Conservation (phyloP, 208 protist species). For the Naegleria lovaniensis region DNA sequence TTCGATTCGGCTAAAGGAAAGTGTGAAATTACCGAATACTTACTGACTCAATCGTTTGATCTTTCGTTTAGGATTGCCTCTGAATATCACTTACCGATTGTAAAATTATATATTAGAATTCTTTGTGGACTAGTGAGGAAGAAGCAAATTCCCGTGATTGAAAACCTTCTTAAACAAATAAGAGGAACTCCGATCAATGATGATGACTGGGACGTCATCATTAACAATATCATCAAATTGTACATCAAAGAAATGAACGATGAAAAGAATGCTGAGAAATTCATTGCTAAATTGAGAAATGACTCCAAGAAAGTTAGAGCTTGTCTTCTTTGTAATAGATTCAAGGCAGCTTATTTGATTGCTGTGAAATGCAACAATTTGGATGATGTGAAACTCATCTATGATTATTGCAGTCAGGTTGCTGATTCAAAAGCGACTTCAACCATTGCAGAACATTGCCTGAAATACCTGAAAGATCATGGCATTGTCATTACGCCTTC, state of each 20-base stretch:
- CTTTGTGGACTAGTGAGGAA: not conserved
- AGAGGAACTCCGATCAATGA: not conserved
- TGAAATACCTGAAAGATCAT: not conserved
- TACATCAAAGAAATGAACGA: not conserved
- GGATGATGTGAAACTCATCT: not conserved
- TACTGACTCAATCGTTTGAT: not conserved
- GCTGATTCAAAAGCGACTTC: not conserved
- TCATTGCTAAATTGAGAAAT: conserved; percentile 8
- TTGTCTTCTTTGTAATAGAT: not conserved
- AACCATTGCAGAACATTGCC: not conserved
- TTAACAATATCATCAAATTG: conserved; percentile 8
- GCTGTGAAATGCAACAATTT: not conserved
- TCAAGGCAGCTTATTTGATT: conserved; percentile 5
- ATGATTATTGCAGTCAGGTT: not conserved
- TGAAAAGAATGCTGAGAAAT: conserved; percentile 1
- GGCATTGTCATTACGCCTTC: not conserved
- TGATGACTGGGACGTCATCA: not conserved
- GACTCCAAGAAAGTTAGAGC: not conserved
- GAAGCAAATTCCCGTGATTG: not conserved
- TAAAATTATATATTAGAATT: not conserved
- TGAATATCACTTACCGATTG: not conserved
- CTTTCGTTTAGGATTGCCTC: not conserved
- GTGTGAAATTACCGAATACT: not conserved
- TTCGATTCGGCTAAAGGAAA: not conserved
- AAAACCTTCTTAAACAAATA: not conserved